A percentile compares a stretch with the other conserved stretches of the same genome.
These are phyloP conservation scores for Plectosphaerella plurivora DNA, from an alignment of 2,329 filamentous ascomycete species.

Conservation along the genomic window DNA sequence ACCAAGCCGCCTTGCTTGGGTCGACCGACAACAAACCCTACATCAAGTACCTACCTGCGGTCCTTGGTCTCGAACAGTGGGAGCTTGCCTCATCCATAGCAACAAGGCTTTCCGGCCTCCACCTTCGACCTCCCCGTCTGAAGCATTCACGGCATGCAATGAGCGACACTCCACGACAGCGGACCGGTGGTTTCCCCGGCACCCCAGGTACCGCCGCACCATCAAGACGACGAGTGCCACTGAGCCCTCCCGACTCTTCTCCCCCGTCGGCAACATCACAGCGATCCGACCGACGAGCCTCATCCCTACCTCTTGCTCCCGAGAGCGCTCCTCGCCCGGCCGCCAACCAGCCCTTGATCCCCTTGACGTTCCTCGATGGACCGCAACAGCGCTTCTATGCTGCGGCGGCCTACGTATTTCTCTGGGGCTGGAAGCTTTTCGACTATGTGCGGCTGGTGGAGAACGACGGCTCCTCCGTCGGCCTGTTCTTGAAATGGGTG, in stretches of 20 bases:
- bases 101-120: too few species aligned
- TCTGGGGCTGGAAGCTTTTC: slow-evolving; percentile 81
- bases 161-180: slow-evolving; percentile 77
- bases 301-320: slow-evolving; percentile 42
- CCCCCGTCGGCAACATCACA: slow-evolving; percentile 8
- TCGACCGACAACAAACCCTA: too few species aligned
- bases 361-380: slow-evolving; percentile 76
- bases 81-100: too few species aligned
- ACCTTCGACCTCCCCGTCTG: too few species aligned
- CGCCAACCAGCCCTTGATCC: slow-evolving; percentile 63
- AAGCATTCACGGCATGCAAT: slow-evolving; percentile 57
- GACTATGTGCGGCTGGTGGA: slow-evolving; percentile 77
- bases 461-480: slow-evolving; percentile 81
- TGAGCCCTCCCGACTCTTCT: slow-evolving; percentile 18
- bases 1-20: background rate
- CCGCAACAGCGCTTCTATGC: slow-evolving; percentile 89
- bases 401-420: slow-evolving; percentile 67
- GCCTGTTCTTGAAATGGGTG: slow-evolving; percentile 91
- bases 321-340: slow-evolving; percentile 27
- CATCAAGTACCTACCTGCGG: too few species aligned
- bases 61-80: too few species aligned
- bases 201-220: slow-evolving; percentile 56
- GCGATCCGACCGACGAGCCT: slow-evolving; percentile 7
- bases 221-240: slow-evolving; percentile 23
- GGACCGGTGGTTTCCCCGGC: slow-evolving; percentile 75